These are phyloP conservation scores for Vinca minor DNA, from an alignment of 257 asterid genomes.

Conservation along the genomic window DNA sequence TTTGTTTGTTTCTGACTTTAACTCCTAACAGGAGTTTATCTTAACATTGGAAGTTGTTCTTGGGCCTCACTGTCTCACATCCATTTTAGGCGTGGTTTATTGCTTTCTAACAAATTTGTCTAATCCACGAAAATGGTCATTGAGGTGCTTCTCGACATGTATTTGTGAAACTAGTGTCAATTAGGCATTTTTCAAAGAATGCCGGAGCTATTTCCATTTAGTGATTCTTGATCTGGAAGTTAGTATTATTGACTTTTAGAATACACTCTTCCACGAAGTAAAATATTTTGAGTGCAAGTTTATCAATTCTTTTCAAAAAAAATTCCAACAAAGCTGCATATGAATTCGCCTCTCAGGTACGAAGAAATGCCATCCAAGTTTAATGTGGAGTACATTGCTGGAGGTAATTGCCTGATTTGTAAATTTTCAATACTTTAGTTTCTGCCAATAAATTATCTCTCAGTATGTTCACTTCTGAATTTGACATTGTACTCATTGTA, in stretches of 20 bases:
- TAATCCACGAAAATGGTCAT: not conserved
- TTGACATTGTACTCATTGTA: constrained; percentile 12
- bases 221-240: too few species aligned
- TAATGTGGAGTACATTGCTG: constrained; percentile 89
- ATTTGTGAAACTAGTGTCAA: not conserved
- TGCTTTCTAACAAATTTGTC: not conserved
- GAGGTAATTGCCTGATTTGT: constrained; percentile 47
- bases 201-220: not conserved
- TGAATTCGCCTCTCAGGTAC: constrained; percentile 45
- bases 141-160: not conserved
- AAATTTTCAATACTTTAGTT: not conserved
- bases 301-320: not conserved
- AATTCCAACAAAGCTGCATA: not conserved
- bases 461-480: not conserved
- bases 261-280: too few species aligned
- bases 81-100: not conserved
- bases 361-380: constrained; percentile 71
- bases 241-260: too few species aligned
- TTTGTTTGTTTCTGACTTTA: not conserved
- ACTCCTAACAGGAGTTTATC: not conserved
- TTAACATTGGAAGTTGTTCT: not conserved
- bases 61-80: too few species aligned
- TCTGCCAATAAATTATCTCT: not conserved
- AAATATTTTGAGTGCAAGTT: not conserved
- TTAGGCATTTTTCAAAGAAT: not conserved